Evolutionary conservation across 805 yeast genomes (phyloP).

Genomic region (Candida odintsovae): DNA sequence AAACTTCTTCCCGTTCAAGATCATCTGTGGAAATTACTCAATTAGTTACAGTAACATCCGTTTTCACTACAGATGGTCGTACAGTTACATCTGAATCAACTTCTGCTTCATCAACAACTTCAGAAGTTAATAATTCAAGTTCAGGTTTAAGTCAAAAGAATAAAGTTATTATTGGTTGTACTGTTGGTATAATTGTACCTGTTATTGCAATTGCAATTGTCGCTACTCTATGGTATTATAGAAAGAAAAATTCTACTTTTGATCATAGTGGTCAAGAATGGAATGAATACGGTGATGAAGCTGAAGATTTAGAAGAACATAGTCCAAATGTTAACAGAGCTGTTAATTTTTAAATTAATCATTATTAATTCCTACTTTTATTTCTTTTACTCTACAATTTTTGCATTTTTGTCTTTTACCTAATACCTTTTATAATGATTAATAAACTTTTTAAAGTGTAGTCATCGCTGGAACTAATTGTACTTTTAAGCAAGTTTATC

Average conservation of each 20-base stretch:
- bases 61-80: conserved; percentile 26
- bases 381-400: background rate
- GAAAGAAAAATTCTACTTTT: conserved; percentile 2
- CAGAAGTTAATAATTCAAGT: background rate
- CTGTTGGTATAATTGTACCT: conserved; percentile 69
- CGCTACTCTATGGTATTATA: conserved; percentile 1
- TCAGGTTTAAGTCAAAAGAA: conserved; percentile 43
- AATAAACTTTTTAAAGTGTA: too few species aligned
- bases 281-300: conserved; percentile 5
- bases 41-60: conserved; percentile 27
- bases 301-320: background rate
- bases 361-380: background rate
- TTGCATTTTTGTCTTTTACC: background rate
- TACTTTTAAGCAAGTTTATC: too few species aligned
- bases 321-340: background rate
- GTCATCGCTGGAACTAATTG: too few species aligned
- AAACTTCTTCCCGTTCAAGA: conserved; percentile 14
- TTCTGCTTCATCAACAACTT: conserved; percentile 18
- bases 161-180: conserved; percentile 60
- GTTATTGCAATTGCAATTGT: conserved; percentile 25
- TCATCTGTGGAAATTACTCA: conserved; percentile 8
- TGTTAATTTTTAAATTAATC: background rate
- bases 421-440: background rate
- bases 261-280: conserved; percentile 7
- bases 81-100: conserved; percentile 25